Base-by-base conservation (phyloP, 2,329 filamentous ascomycete species). In the Gnomoniopsis sp. region DNA sequence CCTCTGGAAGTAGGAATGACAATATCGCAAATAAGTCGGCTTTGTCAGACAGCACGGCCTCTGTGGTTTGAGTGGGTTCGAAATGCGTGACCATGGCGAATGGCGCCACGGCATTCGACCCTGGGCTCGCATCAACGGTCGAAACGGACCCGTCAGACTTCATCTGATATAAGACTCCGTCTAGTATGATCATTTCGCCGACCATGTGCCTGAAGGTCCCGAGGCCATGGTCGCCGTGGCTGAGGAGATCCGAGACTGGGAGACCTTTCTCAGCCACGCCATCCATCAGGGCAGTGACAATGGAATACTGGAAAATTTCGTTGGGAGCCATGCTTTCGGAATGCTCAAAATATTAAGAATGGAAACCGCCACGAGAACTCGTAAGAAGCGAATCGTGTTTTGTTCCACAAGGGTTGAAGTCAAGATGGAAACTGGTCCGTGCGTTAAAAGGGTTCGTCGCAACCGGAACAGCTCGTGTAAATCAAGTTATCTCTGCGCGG, bases 171-270 rank as follows among this genome's bases (percentile, higher is more conserved):
- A 69, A 60, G 1, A 63, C 49, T 22, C 70, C 69, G 55, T 72
- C 68, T 21, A 72, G 59, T 14, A 73, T 57, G 49, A 73, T 71
- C 68, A 74, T 71, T 63, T 74, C 71, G 63, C 71, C 71, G 19
- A 56, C 61, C 67, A 73, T 72, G 65, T 67, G 50, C 19, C 65
- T 64, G 57, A 73, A 73, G 2, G 71, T 73, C 48, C 71, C 71
- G 0, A 74, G 65, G 21, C 72, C 72, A 61, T 71, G 70, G 65
- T 73, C 63, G 56, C 71, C 71, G 55, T 72, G 67, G 6, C 53
- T 53, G 50, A 73, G 63, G 22, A 74, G 61, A 10, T 53, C 54
- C 0, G 68, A 62, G 46, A 72, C 60, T 10, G 70, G 68, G 11
- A 67, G 64, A 59, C 71, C 71, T 15, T 67, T 63, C 22, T 67